Conservation (phyloP, 257 asterid genomes). For the Gardenia jasminoides region DNA sequence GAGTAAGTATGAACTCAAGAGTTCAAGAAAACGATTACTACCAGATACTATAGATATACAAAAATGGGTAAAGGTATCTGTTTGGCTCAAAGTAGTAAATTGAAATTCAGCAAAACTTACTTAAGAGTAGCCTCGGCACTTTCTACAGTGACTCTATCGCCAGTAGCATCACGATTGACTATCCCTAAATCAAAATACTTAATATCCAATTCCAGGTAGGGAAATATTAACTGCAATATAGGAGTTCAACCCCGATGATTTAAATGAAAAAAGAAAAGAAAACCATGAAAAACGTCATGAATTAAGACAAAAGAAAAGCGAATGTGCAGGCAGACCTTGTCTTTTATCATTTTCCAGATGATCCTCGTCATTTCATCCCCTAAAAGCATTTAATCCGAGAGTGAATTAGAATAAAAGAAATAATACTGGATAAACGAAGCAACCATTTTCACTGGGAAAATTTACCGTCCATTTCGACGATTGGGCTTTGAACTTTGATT, state of each 20-base stretch:
- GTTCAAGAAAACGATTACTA: not conserved
- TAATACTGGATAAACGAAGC: not conserved
- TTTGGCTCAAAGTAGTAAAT: not conserved
- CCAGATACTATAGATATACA: not conserved
- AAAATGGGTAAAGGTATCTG: not conserved
- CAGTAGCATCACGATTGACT: slow-evolving; percentile 84
- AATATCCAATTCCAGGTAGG: slow-evolving; percentile 75
- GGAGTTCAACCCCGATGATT: not conserved
- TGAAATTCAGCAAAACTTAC: slow-evolving; percentile 39
- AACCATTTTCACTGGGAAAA: not conserved
- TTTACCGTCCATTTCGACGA: slow-evolving; percentile 96
- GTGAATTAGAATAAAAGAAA: not conserved
- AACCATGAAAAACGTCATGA: not conserved
- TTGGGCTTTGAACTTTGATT: slow-evolving; percentile 70
- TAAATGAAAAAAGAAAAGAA: not conserved
- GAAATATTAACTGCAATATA: slow-evolving; percentile 70
- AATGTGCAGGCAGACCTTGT: slow-evolving; percentile 44
- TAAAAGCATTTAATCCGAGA: slow-evolving; percentile 17
- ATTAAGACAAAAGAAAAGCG: not conserved
- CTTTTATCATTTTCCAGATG: slow-evolving; percentile 83
- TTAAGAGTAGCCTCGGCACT: slow-evolving; percentile 96
- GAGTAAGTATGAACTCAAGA: too few species aligned
- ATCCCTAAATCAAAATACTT: slow-evolving; percentile 86
- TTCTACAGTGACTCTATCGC: slow-evolving; percentile 75
- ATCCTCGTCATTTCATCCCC: slow-evolving; percentile 97